A percentile compares a stretch with the other conserved stretches of the same genome.
phyloP scores from a whole-genome alignment of 2,329 filamentous ascomycete genomes.

The Venturia nashicola region DNA sequence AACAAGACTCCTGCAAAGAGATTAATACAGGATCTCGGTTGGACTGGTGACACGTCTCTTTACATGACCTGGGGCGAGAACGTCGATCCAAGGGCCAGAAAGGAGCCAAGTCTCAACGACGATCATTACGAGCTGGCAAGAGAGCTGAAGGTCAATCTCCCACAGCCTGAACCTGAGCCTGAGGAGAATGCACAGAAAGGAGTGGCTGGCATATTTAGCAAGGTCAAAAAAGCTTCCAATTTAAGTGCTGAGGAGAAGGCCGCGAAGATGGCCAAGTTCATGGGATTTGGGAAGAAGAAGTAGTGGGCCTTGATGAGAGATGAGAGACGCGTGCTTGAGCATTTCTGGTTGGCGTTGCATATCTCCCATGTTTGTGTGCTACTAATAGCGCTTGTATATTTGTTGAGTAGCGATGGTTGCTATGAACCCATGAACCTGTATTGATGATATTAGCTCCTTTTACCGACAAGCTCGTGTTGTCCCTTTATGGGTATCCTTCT shows the following conservation, averaged over 20 bases:
- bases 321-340: background rate
- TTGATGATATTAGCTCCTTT: background rate
- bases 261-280: constrained; percentile 26
- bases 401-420: background rate
- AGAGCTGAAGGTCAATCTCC: constrained; percentile 2
- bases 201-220: constrained; percentile 16
- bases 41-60: constrained; percentile 59
- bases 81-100: constrained; percentile 44
- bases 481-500: too few relatives aligned
- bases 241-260: constrained; percentile 25
- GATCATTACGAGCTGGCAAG: constrained; percentile 23
- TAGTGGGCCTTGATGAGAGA: background rate
- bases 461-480: too few relatives aligned
- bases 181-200: constrained; percentile 12
- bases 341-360: background rate
- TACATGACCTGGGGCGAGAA: constrained; percentile 63
- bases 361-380: background rate
- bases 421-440: background rate
- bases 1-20: constrained; percentile 32
- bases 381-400: background rate
- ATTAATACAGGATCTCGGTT: constrained; percentile 61
- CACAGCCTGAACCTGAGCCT: constrained; percentile 11
- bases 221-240: constrained; percentile 17
- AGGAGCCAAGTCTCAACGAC: constrained; percentile 46
- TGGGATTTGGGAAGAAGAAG: constrained; percentile 16